Evolutionary conservation across 805 yeast species (phyloP).

Genomic region (Tetrapisispora phaffii): DNA sequence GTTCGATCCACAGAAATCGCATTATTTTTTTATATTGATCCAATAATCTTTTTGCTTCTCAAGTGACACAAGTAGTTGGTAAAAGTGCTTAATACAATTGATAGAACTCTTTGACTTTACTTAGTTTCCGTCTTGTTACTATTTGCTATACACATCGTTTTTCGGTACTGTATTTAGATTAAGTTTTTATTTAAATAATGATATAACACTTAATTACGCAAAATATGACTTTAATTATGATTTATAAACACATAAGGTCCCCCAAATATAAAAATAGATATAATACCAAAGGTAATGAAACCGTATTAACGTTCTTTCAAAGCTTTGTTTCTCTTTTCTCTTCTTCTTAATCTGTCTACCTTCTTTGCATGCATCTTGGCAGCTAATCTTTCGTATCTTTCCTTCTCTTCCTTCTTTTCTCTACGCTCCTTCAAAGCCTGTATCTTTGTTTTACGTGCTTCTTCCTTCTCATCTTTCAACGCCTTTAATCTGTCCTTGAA

Average conservation of each 20-base stretch:
- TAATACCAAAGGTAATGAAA: background rate
- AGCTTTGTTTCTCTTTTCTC: slow-evolving; percentile 90
- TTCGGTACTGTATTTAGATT: no score
- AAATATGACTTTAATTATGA: background rate
- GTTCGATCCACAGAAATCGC: slow-evolving; percentile 78
- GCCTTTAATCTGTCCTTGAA: slow-evolving; percentile 60
- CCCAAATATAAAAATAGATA: no score
- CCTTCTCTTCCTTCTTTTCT: slow-evolving; percentile 77
- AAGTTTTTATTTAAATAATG: no score
- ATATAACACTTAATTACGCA: background rate
- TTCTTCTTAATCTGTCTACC: slow-evolving; percentile 79
- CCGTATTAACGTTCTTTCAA: slow-evolving; percentile 66
- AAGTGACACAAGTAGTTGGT: no score
- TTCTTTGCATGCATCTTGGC: slow-evolving; percentile 84
- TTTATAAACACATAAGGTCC: background rate
- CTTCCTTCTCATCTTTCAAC: slow-evolving; percentile 69
- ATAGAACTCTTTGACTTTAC: no score
- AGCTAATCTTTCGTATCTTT: slow-evolving; percentile 74
- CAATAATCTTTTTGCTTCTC: no score
- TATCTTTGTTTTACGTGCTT: slow-evolving; percentile 42
- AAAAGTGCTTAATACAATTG: no score
- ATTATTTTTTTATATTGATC: slow-evolving; percentile 16
- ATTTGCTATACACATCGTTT: no score
- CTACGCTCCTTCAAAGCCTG: slow-evolving; percentile 60
- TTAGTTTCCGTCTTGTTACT: no score